Evolutionary conservation across 805 yeast genomes (phyloP).

Genomic region (Alloascoidea hylecoeti): DNA sequence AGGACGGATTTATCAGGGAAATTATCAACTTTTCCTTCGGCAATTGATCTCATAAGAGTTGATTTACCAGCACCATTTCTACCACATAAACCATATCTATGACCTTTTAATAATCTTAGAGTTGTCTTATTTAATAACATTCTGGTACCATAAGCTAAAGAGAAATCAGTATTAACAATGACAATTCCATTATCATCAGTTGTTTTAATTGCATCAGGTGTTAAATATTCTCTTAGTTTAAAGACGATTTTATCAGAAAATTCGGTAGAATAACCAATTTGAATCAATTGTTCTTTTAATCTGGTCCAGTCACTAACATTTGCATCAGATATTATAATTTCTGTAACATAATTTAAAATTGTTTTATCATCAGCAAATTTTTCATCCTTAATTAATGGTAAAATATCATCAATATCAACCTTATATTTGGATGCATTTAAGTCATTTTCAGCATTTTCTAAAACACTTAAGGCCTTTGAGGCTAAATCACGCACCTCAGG

Average conservation of each 20-base stretch:
- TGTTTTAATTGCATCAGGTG: neutral
- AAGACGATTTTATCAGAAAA: neutral
- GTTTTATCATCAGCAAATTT: constrained; percentile 21
- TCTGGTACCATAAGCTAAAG: constrained; percentile 94
- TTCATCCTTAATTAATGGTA: constrained; percentile 16
- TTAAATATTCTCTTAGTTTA: neutral
- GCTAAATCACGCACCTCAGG: constrained; percentile 97
- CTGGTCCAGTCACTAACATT: constrained; percentile 65
- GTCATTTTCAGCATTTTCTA: constrained; percentile 65
- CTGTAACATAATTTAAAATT: constrained; percentile 33
- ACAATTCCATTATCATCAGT: constrained; percentile 67
- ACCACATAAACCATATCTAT: constrained; percentile 95
- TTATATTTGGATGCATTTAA: constrained; percentile 72
- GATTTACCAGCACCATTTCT: constrained; percentile 99
- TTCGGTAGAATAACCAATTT: neutral
- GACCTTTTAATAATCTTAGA: constrained; percentile 81
- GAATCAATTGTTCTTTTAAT: constrained; percentile 26
- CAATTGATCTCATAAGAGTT: constrained; percentile 91
- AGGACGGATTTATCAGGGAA: constrained; percentile 83
- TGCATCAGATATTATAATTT: constrained; percentile 41
- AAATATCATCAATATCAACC: constrained; percentile 41
- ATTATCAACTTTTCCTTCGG: constrained; percentile 94
- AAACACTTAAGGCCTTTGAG: constrained; percentile 66
- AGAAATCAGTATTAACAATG: constrained; percentile 88
- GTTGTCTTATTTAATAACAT: constrained; percentile 92